phyloP scores from a whole-genome alignment of 2,329 filamentous ascomycete genomes.

The Endocalyx cinctus region DNA sequence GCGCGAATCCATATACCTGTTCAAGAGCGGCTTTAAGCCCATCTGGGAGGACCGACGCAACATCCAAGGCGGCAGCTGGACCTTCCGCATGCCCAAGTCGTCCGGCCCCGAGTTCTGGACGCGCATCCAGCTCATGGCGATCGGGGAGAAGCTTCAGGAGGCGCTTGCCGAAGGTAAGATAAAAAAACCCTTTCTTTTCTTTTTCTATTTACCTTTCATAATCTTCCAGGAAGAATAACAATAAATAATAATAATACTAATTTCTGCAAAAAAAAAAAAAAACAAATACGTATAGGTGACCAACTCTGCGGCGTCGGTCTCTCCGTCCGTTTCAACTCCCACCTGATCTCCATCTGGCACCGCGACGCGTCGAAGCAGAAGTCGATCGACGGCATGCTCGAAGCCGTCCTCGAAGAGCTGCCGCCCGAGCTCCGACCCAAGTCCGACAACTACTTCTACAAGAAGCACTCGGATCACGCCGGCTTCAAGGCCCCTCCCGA shows the following conservation, averaged over 20 bases:
- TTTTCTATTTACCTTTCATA: no score
- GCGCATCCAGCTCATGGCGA: conserved; percentile 73
- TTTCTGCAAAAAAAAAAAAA: background rate
- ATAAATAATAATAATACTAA: no score
- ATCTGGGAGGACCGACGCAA: conserved; percentile 87
- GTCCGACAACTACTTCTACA: conserved; percentile 73
- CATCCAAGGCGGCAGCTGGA: conserved; percentile 81
- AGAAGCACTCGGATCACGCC: conserved; percentile 83
- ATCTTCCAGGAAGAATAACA: no score
- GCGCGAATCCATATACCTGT: conserved; percentile 74
- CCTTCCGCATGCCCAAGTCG: conserved; percentile 80
- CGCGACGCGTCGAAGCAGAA: conserved; percentile 76
- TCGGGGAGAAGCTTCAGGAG: conserved; percentile 74
- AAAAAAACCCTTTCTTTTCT: no score
- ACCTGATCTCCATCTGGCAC: conserved; percentile 91
- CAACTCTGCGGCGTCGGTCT: conserved; percentile 88
- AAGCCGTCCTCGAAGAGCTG: conserved; percentile 68
- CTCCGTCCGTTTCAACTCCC: conserved; percentile 82
- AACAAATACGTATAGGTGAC: conserved; percentile 49
- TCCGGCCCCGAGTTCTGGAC: conserved; percentile 74
- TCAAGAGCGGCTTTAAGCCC: conserved; percentile 72
- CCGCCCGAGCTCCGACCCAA: conserved; percentile 69
- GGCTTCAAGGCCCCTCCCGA: conserved; percentile 67
- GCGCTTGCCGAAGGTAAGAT: conserved; percentile 64
- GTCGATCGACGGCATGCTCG: conserved; percentile 70